Conservation (phyloP, 1,139 yeast species). For the Hansenula lynferdii region DNA sequence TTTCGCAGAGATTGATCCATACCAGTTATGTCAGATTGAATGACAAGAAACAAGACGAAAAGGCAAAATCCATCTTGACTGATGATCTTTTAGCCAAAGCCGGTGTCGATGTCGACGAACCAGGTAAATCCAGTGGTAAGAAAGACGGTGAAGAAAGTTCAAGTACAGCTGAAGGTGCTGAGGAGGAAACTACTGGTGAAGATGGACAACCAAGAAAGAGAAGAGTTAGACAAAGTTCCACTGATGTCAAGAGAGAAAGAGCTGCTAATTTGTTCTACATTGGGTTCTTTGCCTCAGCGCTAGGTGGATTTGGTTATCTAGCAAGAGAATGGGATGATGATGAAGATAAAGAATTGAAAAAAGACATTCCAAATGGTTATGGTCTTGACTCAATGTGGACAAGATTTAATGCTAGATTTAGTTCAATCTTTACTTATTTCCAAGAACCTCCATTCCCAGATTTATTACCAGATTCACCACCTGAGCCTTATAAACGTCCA, state of each 20-base stretch:
- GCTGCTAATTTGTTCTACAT: conserved; percentile 68
- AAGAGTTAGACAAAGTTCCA: conserved; percentile 55
- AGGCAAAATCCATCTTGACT: conserved; percentile 58
- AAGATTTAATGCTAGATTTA: conserved; percentile 67
- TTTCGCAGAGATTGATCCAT: not conserved
- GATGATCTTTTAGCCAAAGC: conserved; percentile 83
- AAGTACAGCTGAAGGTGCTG: conserved; percentile 14
- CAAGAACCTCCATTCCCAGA: conserved; percentile 93
- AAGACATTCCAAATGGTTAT: conserved; percentile 62
- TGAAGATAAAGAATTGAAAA: conserved; percentile 54
- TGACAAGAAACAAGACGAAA: conserved; percentile 25
- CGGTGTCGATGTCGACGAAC: conserved; percentile 59
- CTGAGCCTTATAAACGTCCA: conserved; percentile 92
- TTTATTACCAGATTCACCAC: conserved; percentile 86
- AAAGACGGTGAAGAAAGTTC: conserved; percentile 15
- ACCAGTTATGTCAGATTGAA: conserved; percentile 9
- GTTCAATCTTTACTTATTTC: conserved; percentile 76
- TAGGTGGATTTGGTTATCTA: conserved; percentile 69
- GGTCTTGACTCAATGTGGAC: conserved; percentile 59
- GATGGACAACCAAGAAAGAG: conserved; percentile 28
- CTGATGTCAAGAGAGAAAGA: conserved; percentile 60
- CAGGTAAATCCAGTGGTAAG: conserved; percentile 6
- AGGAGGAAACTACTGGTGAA: conserved; percentile 15
- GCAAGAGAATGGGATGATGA: conserved; percentile 85
- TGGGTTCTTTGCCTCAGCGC: conserved; percentile 51